phyloP scores from a whole-genome alignment of 164 flowering plant genomes.

The Stephania japonica region DNA sequence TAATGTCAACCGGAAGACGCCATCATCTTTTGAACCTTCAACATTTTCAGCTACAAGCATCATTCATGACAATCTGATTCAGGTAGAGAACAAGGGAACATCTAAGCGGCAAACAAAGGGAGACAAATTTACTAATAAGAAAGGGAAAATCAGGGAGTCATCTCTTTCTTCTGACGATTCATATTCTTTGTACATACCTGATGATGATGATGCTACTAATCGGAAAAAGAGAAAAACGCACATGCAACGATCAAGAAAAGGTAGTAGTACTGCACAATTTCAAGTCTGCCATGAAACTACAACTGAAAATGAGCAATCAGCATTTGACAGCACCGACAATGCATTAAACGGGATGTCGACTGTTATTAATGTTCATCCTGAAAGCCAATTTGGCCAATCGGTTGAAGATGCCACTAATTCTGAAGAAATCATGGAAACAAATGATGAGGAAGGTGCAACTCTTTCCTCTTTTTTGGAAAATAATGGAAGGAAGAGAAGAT shows the following conservation, averaged over 20 bases:
- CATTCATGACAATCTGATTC: neutral
- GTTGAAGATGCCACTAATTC: too few relatives aligned
- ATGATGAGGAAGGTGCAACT: too few relatives aligned
- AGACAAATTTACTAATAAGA: neutral
- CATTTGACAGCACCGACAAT: neutral
- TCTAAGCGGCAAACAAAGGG: conserved; percentile 1
- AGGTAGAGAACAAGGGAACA: neutral
- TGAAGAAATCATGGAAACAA: too few relatives aligned
- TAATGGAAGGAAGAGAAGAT: too few relatives aligned
- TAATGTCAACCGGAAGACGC: too few relatives aligned
- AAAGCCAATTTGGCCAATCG: too few relatives aligned
- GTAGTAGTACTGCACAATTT: neutral
- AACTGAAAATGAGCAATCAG: neutral
- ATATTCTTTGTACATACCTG: neutral
- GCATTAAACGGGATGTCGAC: neutral
- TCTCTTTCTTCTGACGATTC: neutral
- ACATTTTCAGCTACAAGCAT: neutral
- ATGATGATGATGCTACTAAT: neutral
- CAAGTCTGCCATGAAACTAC: neutral
- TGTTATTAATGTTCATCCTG: too few relatives aligned
- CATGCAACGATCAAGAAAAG: neutral
- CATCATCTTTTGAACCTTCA: conserved; percentile 7
- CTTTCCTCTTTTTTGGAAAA: too few relatives aligned
- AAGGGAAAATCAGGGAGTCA: neutral
- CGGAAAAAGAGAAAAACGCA: neutral